Conservation (phyloP, 1,284 basidiomycete genomes). For the Cryptococcus jaspeensis region DNA sequence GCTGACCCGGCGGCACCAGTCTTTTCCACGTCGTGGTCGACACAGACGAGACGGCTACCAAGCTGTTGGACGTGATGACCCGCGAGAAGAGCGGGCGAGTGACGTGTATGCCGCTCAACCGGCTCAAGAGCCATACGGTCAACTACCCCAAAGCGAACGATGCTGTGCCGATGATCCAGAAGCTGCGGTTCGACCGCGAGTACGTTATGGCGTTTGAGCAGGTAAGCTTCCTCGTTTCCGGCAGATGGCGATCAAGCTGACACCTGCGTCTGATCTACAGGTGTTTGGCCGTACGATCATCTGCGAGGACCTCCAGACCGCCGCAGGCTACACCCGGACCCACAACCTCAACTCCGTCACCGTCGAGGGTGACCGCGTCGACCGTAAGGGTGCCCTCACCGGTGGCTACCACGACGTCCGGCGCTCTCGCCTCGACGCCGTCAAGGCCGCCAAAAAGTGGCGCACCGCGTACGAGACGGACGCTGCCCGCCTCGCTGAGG, state of each 20-base stretch:
- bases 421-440: constrained; percentile 82
- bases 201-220: constrained; percentile 88
- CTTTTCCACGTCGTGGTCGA: constrained; percentile 98
- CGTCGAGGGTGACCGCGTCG: constrained; percentile 94
- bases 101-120: constrained; percentile 98
- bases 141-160: constrained; percentile 75
- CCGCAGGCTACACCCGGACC: constrained; percentile 89
- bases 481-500: constrained; percentile 65
- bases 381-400: constrained; percentile 91
- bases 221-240: constrained; percentile 23
- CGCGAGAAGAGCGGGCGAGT: constrained; percentile 89
- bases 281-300: constrained; percentile 99
- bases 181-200: constrained; percentile 71
- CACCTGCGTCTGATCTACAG: constrained; percentile 14
- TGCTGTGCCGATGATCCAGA: constrained; percentile 81
- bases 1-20: constrained; percentile 52
- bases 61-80: constrained; percentile 87
- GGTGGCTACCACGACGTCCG: constrained; percentile 95
- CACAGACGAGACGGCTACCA: constrained; percentile 84
- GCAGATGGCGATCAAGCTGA: not conserved
- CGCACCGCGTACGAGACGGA: constrained; percentile 68
- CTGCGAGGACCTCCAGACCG: constrained; percentile 86
- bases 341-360: constrained; percentile 97
- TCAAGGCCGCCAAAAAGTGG: constrained; percentile 77
- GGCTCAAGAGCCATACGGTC: constrained; percentile 72